phyloP scores from a whole-genome alignment of 768 basidiomycete species.

The Paxillus ammoniavirescens region DNA sequence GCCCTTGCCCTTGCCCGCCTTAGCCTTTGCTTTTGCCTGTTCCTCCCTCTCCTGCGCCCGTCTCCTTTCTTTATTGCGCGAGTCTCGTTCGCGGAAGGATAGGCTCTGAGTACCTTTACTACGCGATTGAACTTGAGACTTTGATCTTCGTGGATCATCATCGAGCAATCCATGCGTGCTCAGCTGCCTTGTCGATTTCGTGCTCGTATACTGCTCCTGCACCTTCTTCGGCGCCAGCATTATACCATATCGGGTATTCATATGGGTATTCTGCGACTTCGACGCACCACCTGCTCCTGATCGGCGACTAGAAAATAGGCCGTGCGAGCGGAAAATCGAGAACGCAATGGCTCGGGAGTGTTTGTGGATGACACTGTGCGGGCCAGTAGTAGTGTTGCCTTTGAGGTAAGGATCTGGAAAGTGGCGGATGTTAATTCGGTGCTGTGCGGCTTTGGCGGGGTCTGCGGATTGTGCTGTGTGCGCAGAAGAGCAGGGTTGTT shows the following conservation, averaged over 20 bases:
- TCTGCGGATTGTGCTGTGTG: slow-evolving; percentile 40
- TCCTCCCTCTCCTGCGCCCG: slow-evolving; percentile 18
- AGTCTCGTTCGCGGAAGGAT: slow-evolving; percentile 17
- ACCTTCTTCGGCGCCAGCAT: slow-evolving; percentile 71
- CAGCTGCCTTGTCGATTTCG: slow-evolving; percentile 66
- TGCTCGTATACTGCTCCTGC: slow-evolving; percentile 78
- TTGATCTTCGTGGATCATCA: slow-evolving; percentile 32
- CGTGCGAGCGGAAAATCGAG: slow-evolving; percentile 70
- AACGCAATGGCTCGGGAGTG: slow-evolving; percentile 80
- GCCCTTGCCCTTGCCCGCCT: slow-evolving; percentile 27
- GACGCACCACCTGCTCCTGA: slow-evolving; percentile 7
- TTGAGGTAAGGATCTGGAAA: slow-evolving; percentile 49
- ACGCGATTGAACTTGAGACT: slow-evolving; percentile 15
- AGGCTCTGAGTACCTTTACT: slow-evolving; percentile 17
- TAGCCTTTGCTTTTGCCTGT: slow-evolving; percentile 15
- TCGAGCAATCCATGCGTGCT: slow-evolving; percentile 66
- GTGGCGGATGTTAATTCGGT: slow-evolving; percentile 63
- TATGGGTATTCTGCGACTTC: slow-evolving; percentile 16
- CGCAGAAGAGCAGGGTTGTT: not conserved
- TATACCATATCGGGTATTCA: slow-evolving; percentile 40
- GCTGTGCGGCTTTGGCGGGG: slow-evolving; percentile 59
- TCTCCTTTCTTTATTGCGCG: slow-evolving; percentile 23
- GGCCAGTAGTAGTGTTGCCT: slow-evolving; percentile 48
- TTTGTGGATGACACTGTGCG: slow-evolving; percentile 71
- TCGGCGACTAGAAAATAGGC: slow-evolving; percentile 18